phyloP scores from a whole-genome alignment of 441 rosid genomes.

The Gossypium lobatum region DNA sequence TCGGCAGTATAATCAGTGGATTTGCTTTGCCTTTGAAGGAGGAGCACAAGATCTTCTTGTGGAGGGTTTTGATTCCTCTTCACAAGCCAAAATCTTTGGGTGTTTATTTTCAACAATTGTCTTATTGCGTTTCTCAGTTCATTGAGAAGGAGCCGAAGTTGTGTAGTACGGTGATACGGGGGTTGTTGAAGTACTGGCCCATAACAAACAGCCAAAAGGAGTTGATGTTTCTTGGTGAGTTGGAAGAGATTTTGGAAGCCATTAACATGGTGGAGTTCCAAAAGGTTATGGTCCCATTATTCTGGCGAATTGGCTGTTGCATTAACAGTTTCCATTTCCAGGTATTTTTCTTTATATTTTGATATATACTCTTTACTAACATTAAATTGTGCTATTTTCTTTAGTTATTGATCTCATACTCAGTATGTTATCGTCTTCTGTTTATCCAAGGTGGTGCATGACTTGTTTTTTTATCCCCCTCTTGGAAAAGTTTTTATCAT shows the following conservation, averaged over 20 bases:
- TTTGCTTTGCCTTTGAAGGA: constrained; percentile 89
- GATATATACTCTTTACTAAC: neutral
- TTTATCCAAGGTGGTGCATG: neutral
- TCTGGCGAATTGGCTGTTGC: constrained; percentile 73
- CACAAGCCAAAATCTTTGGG: constrained; percentile 85
- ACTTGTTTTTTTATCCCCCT: neutral
- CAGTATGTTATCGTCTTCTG: neutral
- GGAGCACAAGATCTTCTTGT: constrained; percentile 81
- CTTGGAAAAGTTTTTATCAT: neutral
- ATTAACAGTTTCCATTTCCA: constrained; percentile 79
- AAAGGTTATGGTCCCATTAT: constrained; percentile 71
- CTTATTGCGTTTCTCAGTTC: constrained; percentile 70
- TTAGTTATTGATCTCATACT: neutral
- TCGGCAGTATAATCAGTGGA: constrained; percentile 82
- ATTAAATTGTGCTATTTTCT: neutral
- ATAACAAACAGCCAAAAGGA: constrained; percentile 85
- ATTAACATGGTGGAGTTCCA: constrained; percentile 73
- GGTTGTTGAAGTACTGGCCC: constrained; percentile 86
- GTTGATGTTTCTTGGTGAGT: constrained; percentile 80
- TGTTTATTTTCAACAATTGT: constrained; percentile 70
- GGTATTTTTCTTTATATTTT: constrained; percentile 32
- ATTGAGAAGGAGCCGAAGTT: constrained; percentile 79
- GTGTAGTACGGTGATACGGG: constrained; percentile 53
- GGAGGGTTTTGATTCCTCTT: constrained; percentile 78
- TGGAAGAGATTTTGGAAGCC: constrained; percentile 78